Evolutionary conservation across 2,329 filamentous ascomycete genomes (phyloP).

Genomic region (Juglanconis oblonga): DNA sequence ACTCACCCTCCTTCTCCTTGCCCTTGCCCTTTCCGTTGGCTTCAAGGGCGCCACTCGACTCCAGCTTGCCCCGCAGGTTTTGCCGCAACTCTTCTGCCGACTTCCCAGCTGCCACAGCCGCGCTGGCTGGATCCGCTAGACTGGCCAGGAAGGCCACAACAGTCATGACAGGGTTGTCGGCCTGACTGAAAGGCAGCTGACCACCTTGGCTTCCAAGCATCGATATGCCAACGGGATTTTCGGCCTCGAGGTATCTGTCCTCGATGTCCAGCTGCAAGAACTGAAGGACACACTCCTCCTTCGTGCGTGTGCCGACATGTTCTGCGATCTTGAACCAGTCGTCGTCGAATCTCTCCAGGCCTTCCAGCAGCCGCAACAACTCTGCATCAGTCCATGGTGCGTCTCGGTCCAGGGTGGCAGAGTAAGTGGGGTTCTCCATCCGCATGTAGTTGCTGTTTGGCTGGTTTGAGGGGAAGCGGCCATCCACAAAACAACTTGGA

Average conservation of each 20-base stretch:
- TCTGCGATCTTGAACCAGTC: constrained; percentile 93
- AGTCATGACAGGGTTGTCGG: constrained; percentile 94
- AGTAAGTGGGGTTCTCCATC: constrained; percentile 83
- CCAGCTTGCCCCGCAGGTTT: constrained; percentile 74
- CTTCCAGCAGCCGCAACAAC: constrained; percentile 84
- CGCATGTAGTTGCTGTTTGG: constrained; percentile 79
- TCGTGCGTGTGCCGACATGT: constrained; percentile 84
- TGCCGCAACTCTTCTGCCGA: constrained; percentile 84
- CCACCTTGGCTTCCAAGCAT: constrained; percentile 72
- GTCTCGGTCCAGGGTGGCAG: constrained; percentile 75
- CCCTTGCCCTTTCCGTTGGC: constrained; percentile 55
- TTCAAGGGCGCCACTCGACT: constrained; percentile 42
- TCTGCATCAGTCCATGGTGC: constrained; percentile 90
- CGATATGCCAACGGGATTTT: constrained; percentile 59
- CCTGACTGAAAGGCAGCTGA: constrained; percentile 83
- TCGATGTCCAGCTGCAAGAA: constrained; percentile 97
- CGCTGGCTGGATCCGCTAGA: constrained; percentile 83
- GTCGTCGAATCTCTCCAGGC: constrained; percentile 87
- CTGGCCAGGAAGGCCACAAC: constrained; percentile 93
- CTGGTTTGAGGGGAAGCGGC: constrained; percentile 76
- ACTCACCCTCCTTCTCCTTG: constrained; percentile 50
- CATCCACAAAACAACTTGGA: constrained; percentile 84
- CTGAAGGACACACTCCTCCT: constrained; percentile 94
- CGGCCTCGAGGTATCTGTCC: constrained; percentile 89
- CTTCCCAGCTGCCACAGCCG: constrained; percentile 84